Conservation (phyloP, 2,329 filamentous ascomycete species). For the Alternaria longipes region DNA sequence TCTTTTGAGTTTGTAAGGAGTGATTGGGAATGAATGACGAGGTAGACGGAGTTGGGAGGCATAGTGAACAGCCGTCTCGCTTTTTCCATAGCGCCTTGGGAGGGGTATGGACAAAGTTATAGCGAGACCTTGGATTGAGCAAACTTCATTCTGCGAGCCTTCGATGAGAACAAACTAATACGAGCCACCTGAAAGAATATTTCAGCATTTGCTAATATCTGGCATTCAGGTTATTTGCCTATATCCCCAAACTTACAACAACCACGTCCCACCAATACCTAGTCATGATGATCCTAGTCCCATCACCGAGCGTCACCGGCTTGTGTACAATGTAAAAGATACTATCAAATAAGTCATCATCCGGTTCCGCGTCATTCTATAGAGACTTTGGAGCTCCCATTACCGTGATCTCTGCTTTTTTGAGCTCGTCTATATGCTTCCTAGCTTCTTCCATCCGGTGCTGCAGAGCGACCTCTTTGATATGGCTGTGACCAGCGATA, state of each 20-base stretch:
- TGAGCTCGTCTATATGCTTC: constrained; percentile 1
- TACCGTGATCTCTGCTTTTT: neutral
- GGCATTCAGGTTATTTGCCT: neutral
- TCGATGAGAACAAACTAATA: neutral
- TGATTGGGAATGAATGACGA: too few species aligned
- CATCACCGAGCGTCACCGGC: neutral
- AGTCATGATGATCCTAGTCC: neutral
- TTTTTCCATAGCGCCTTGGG: too few species aligned
- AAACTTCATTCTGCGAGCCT: neutral
- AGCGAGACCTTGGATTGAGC: neutral
- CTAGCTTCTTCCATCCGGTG: neutral
- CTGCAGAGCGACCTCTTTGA: neutral
- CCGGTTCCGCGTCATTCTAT: neutral
- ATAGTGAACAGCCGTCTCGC: too few species aligned
- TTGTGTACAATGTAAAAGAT: neutral
- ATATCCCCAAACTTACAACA: neutral
- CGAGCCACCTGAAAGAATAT: neutral
- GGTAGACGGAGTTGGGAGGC: too few species aligned
- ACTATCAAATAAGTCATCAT: neutral
- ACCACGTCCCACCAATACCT: neutral
- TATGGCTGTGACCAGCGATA: neutral
- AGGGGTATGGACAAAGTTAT: neutral
- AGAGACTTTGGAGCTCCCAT: neutral
- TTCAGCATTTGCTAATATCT: neutral
- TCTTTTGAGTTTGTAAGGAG: neutral